These are phyloP conservation scores for Seiridium unicorne DNA, from an alignment of 2,329 filamentous ascomycete species.

Conservation along the genomic window DNA sequence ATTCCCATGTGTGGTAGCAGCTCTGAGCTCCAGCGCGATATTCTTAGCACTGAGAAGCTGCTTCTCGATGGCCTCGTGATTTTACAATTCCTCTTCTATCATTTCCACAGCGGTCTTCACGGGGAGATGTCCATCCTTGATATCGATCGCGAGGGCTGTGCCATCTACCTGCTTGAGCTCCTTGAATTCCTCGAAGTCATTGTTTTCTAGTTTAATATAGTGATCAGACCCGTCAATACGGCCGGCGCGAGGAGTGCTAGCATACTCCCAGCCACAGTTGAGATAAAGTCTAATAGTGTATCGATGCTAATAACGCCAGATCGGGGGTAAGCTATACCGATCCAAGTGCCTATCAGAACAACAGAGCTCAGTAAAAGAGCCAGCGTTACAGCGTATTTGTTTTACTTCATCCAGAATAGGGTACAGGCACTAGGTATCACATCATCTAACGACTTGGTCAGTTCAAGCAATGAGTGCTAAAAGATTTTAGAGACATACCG, in stretches of 20 bases:
- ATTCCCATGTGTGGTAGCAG: neutral
- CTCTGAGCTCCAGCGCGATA: no score
- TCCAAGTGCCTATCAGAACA: neutral
- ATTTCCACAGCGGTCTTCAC: neutral
- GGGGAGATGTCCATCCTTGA: neutral
- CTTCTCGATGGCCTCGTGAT: no score
- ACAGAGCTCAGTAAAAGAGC: neutral
- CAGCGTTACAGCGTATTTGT: conserved; percentile 32
- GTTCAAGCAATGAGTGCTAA: no score
- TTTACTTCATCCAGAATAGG: conserved; percentile 2
- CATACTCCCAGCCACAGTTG: conserved; percentile 2
- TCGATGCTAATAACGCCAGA: neutral
- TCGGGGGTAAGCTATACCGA: neutral
- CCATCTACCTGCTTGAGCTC: neutral
- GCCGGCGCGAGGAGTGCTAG: neutral
- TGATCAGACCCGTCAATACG: neutral
- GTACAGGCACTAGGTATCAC: neutral
- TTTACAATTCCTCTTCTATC: neutral
- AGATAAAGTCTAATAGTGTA: neutral
- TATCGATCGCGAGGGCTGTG: neutral
- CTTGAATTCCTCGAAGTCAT: neutral
- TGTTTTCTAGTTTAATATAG: neutral
- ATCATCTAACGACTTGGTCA: neutral
- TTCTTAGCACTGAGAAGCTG: no score
- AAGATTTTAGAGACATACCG: no score